phyloP scores from a whole-genome alignment of 2,329 filamentous ascomycete genomes.

The Ascochyta rabiei region DNA sequence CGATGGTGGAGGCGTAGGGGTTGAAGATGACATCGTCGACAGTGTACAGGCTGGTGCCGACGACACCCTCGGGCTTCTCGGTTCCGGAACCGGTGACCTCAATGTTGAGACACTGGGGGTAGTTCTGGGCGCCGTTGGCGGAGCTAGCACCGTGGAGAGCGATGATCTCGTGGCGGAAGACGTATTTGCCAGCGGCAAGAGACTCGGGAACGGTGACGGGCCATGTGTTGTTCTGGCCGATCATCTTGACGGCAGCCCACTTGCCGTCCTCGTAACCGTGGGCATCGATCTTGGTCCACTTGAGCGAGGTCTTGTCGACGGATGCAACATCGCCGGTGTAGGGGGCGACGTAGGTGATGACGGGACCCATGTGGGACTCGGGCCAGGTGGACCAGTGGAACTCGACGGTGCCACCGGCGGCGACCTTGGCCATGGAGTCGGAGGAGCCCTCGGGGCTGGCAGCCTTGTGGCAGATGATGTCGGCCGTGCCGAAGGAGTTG shows the following conservation, averaged over 20 bases:
- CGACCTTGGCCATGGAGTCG: slow-evolving; percentile 58
- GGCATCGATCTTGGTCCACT: slow-evolving; percentile 49
- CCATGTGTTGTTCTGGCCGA: slow-evolving; percentile 57
- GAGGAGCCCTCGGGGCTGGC: slow-evolving; percentile 52
- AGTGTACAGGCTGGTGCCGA: slow-evolving; percentile 58
- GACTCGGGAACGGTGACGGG: slow-evolving; percentile 53
- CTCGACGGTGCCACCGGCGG: slow-evolving; percentile 63
- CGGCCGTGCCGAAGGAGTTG: slow-evolving; percentile 32
- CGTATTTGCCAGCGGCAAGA: slow-evolving; percentile 58
- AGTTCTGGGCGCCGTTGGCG: slow-evolving; percentile 59
- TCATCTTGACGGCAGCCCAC: slow-evolving; percentile 48
- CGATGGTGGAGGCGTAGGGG: slow-evolving; percentile 44
- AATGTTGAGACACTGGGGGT: slow-evolving; percentile 57
- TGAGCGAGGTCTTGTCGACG: slow-evolving; percentile 43
- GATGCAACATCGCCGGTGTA: slow-evolving; percentile 41
- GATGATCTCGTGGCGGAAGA: slow-evolving; percentile 62
- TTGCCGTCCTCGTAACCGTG: slow-evolving; percentile 38
- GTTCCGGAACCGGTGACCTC: slow-evolving; percentile 56
- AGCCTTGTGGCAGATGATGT: slow-evolving; percentile 67
- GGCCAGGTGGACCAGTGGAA: slow-evolving; percentile 59
- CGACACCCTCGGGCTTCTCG: slow-evolving; percentile 53
- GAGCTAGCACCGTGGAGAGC: slow-evolving; percentile 55
- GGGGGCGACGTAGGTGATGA: slow-evolving; percentile 48
- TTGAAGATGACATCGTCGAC: slow-evolving; percentile 51
- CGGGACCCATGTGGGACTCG: slow-evolving; percentile 46